These are phyloP conservation scores for Fraxinus cuspidata DNA, from an alignment of 257 asterid species.

Conservation along the genomic window DNA sequence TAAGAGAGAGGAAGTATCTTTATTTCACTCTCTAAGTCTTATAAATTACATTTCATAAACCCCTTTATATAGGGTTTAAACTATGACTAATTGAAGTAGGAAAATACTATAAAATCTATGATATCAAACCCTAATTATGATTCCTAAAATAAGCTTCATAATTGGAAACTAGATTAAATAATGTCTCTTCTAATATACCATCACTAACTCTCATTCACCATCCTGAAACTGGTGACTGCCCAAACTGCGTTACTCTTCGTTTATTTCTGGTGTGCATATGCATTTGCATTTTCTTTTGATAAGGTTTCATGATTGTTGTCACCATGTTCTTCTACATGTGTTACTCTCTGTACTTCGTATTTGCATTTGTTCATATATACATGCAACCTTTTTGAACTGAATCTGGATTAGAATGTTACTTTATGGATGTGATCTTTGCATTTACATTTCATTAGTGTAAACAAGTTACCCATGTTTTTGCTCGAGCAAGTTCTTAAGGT, in stretches of 20 bases:
- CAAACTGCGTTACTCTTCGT: neutral
- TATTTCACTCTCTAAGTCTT: too few relatives aligned
- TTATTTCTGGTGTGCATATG: neutral
- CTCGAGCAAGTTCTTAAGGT: neutral
- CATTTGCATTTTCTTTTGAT: neutral
- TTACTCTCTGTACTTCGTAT: neutral
- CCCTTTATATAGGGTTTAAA: too few relatives aligned
- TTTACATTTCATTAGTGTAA: neutral
- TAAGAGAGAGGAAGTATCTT: too few relatives aligned
- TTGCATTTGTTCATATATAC: neutral
- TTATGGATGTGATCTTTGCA: neutral
- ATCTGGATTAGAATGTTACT: neutral
- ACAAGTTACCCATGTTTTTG: neutral
- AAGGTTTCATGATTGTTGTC: neutral
- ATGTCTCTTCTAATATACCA: too few relatives aligned
- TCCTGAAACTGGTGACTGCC: neutral
- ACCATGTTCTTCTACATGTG: neutral
- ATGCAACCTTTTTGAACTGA: neutral
- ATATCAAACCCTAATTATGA: too few relatives aligned
- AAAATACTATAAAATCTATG: too few relatives aligned
- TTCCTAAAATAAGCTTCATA: too few relatives aligned
- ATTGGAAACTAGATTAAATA: too few relatives aligned
- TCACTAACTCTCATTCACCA: neutral
- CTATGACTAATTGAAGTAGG: too few relatives aligned
- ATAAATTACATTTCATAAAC: too few relatives aligned